Evolutionary conservation across 2,329 filamentous ascomycete species (phyloP), one percentile per base, ranked within the genome.

Genomic region (Diplodia mutila): DNA sequence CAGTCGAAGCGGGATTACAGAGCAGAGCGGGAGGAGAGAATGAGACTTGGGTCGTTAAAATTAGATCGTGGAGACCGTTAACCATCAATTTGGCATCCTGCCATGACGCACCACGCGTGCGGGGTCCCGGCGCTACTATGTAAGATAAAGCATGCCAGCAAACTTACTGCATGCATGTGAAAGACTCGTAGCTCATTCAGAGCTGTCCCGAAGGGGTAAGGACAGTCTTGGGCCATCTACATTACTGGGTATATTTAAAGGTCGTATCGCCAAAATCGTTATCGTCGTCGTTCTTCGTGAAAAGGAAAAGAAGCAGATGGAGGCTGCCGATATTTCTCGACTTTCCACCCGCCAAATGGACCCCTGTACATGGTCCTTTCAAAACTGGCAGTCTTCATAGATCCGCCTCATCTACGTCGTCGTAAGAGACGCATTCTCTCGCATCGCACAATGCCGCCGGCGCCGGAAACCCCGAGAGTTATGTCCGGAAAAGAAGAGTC

Each of bases 161-260:
- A 37, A 29, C 29, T 37, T n/a, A 21, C 21, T 37, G 25, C n/a
- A 21, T 63, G 59, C 59, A 51, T 63, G 39, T 61, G 55, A 61
- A 48, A 61, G 54, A 6, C 18, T 34, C 39, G 39, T 49, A 49
- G 18, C 57, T 61, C 57, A 23, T n/a, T 61, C 57, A 49, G 34
- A 49, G 57, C 59, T 39, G 42, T 37, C 59, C 25, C n/a, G 3
- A 25, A 63, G n/a, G n/a, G 32, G 59, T 63, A 51, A 63, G 59
- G 46, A 39, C 59, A 34, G 59, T 37, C 27, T 21, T 63, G 16
- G 59, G 59, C 59, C 49, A 51, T 63, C 59, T 63, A 51, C 59
- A 52, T 63, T 48, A 61, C 57, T 32, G 59, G 59, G 59, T 63
- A 63, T 63, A 63, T 63, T 52, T 63, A 63, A 63, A 63, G 59